Percentiles rank a stretch among this genome's conserved stretches.
Evolutionary conservation across 108 stramenopile genomes (phyloP).

Genomic region (Licmophora abbreviata): DNA sequence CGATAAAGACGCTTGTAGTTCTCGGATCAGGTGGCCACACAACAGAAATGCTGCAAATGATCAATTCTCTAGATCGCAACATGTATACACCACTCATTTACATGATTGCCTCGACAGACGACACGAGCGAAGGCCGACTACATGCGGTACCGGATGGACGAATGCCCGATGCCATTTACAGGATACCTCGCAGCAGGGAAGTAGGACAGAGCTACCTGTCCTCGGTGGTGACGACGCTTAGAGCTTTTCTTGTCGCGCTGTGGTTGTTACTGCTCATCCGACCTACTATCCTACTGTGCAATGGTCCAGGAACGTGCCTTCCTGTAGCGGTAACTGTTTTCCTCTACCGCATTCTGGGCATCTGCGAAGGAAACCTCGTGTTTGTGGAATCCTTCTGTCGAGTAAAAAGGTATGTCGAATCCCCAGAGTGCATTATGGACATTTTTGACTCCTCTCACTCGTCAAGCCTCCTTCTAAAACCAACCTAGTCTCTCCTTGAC

Average conservation of each 20-base stretch:
- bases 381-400: slow-evolving; percentile 87
- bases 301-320: slow-evolving; percentile 87
- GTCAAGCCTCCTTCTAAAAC: not conserved
- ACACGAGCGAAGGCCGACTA: slow-evolving; percentile 47
- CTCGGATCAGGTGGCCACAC: slow-evolving; percentile 87
- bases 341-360: slow-evolving; percentile 35
- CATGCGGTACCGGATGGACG: slow-evolving; percentile 12
- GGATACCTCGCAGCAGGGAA: slow-evolving; percentile 66
- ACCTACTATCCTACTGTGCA: slow-evolving; percentile 69
- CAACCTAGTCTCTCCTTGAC: slow-evolving; percentile 57
- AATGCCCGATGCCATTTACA: slow-evolving; percentile 12
- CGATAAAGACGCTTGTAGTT: slow-evolving; percentile 58
- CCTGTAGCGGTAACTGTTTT: slow-evolving; percentile 63
- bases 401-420: slow-evolving; percentile 47
- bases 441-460: slow-evolving; percentile 3
- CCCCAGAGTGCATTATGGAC: too few relatives aligned
- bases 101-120: slow-evolving; percentile 60
- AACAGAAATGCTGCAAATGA: slow-evolving; percentile 78
- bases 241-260: slow-evolving; percentile 28
- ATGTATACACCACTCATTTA: slow-evolving; percentile 52
- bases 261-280: slow-evolving; percentile 26
- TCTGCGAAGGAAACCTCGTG: slow-evolving; percentile 43
- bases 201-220: slow-evolving; percentile 61
- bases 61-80: slow-evolving; percentile 35
- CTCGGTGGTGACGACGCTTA: slow-evolving; percentile 38